A percentile compares a stretch with the other conserved stretches of the same genome.
phyloP scores from a whole-genome alignment of 257 asterid genomes.

The Nicotiana paniculata region DNA sequence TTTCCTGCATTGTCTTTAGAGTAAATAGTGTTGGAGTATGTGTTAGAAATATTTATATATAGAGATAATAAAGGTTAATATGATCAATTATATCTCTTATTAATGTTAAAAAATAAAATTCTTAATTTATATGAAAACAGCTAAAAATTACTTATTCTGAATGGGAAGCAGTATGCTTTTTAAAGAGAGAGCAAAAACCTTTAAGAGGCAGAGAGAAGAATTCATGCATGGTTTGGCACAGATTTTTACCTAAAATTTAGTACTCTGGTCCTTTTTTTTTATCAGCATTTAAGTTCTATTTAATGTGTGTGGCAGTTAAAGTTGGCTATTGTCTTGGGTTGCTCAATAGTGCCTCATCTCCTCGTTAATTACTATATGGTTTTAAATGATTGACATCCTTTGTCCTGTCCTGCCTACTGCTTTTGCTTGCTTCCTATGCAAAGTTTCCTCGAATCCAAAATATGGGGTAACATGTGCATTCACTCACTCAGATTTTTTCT shows the following conservation, averaged over 20 bases:
- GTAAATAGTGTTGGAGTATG: too few relatives aligned
- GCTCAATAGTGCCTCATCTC: conserved; percentile 49
- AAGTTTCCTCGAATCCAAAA: background rate
- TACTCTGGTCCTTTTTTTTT: background rate
- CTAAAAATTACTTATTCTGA: too few relatives aligned
- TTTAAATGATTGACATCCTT: background rate
- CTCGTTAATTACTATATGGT: conserved; percentile 7
- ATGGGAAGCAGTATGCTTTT: too few relatives aligned
- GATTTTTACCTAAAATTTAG: background rate
- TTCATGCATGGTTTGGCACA: background rate
- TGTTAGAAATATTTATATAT: too few relatives aligned
- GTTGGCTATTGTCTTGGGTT: conserved; percentile 42
- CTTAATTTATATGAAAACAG: too few relatives aligned
- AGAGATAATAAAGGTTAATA: too few relatives aligned
- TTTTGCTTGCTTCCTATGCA: background rate
- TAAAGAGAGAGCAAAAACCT: background rate
- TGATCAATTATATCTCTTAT: too few relatives aligned
- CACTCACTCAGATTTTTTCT: background rate
- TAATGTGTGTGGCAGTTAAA: conserved; percentile 21
- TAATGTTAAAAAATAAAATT: too few relatives aligned
- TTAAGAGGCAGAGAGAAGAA: background rate
- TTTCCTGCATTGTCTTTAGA: too few relatives aligned
- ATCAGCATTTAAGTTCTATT: conserved; percentile 2
- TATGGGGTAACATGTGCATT: background rate
- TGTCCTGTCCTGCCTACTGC: background rate